A percentile compares a stretch with the other conserved stretches of the same genome.
These are phyloP conservation scores for Ogataea allantospora DNA, from an alignment of 805 yeast genomes.

Conservation along the genomic window DNA sequence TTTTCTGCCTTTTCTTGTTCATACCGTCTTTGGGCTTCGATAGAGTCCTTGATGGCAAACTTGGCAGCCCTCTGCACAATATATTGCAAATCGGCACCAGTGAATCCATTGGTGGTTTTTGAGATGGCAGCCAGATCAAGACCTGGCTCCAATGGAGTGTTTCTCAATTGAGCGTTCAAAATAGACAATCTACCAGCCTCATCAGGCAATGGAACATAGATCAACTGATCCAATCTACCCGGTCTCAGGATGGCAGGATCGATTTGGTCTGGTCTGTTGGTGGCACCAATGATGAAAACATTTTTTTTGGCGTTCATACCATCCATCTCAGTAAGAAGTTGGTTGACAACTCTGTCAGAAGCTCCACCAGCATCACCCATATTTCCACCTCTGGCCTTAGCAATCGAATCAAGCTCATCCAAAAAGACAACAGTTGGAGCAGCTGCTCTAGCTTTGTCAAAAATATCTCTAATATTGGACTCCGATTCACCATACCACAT, in stretches of 20 bases:
- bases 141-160: slow-evolving; percentile 98
- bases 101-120: slow-evolving; percentile 92
- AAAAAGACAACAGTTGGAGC: slow-evolving; percentile 99
- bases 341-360: slow-evolving; percentile 93
- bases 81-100: slow-evolving; percentile 98
- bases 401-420: slow-evolving; percentile 97
- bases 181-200: slow-evolving; percentile 91
- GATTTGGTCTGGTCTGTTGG: slow-evolving; percentile 98
- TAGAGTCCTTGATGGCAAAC: slow-evolving; percentile 96
- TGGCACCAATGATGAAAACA: slow-evolving; percentile 98
- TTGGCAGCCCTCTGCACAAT: slow-evolving; percentile 98
- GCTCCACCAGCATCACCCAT: slow-evolving; percentile 96
- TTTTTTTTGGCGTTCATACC: slow-evolving; percentile 99
- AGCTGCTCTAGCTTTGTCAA: slow-evolving; percentile 98
- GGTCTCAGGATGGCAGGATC: slow-evolving; percentile 99
- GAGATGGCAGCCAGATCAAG: slow-evolving; percentile 86
- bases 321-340: slow-evolving; percentile 96
- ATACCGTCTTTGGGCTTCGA: slow-evolving; percentile 68
- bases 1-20: slow-evolving; percentile 54
- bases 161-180: slow-evolving; percentile 92
- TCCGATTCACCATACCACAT: slow-evolving; percentile 99
- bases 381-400: slow-evolving; percentile 93
- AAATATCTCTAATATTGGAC: slow-evolving; percentile 94
- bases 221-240: slow-evolving; percentile 97
- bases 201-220: slow-evolving; percentile 98